Conservation (phyloP, 1,139 yeast species). For the Meyerozyma guilliermondii region DNA sequence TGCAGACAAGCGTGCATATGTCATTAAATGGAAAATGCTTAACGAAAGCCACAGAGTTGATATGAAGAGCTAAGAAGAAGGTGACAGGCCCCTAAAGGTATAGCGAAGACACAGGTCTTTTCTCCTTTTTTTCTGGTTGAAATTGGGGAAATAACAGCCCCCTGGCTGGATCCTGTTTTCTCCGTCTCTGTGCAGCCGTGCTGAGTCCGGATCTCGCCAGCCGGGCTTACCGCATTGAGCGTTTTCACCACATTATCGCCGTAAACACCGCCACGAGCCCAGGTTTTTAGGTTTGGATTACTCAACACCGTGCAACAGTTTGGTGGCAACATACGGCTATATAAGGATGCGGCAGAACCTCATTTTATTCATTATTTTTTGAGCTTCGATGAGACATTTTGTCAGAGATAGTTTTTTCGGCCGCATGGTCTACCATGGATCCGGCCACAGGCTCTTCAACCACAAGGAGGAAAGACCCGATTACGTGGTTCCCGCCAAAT, state of each 20-base stretch:
- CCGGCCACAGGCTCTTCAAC: constrained; percentile 23
- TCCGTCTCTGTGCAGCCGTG: background rate
- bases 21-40: too few species aligned
- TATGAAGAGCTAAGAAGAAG: too few species aligned
- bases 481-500: constrained; percentile 30
- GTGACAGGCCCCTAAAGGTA: too few species aligned
- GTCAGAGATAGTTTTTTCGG: constrained; percentile 30
- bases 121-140: too few species aligned
- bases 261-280: background rate
- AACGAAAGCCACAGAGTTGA: too few species aligned
- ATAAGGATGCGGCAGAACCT: background rate
- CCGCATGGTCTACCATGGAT: constrained; percentile 25
- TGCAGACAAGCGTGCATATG: too few species aligned
- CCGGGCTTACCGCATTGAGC: background rate
- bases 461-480: constrained; percentile 29
- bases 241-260: background rate
- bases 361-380: background rate
- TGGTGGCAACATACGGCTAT: background rate
- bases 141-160: too few species aligned
- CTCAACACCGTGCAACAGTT: background rate
- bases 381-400: background rate
- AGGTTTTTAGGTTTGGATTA: background rate
- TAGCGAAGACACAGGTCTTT: too few species aligned
- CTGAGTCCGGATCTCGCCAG: background rate
- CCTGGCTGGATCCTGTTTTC: background rate